These are phyloP conservation scores for Fusarium albosuccineum DNA, from an alignment of 2,329 filamentous ascomycete species.

Conservation along the genomic window DNA sequence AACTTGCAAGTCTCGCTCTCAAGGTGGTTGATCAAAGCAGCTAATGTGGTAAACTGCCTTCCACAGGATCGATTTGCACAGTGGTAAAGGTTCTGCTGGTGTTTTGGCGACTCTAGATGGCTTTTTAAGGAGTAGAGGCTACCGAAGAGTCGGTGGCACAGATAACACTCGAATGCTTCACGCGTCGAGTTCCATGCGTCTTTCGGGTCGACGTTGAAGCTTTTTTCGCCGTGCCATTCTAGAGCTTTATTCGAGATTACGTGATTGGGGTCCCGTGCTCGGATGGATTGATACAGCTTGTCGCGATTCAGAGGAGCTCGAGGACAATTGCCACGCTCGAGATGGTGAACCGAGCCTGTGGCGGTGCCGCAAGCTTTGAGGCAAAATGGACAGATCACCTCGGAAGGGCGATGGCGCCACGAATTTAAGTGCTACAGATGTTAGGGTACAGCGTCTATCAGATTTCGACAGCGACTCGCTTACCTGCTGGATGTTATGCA, in stretches of 20 bases:
- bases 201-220: conserved; percentile 53
- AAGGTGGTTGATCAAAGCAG: conserved; percentile 57
- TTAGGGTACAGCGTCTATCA: neutral
- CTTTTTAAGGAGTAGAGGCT: conserved; percentile 55
- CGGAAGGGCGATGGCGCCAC: conserved; percentile 53
- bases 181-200: conserved; percentile 59
- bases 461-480: rapidly evolving
- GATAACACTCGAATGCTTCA: conserved; percentile 39
- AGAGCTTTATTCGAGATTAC: conserved; percentile 65
- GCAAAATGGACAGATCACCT: conserved; percentile 67
- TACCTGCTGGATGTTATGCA: conserved; percentile 37
- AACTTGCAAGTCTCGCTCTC: conserved; percentile 59
- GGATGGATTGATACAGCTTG: conserved; percentile 61
- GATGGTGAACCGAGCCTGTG: conserved; percentile 66
- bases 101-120: conserved; percentile 65
- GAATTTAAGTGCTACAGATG: conserved; percentile 66
- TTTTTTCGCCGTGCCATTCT: conserved; percentile 55
- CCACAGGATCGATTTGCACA: conserved; percentile 54
- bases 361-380: conserved; percentile 59
- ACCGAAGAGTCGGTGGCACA: conserved; percentile 63
- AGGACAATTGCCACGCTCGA: conserved; percentile 68
- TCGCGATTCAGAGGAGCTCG: conserved; percentile 62
- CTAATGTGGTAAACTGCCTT: conserved; percentile 56
- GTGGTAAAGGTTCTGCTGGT: conserved; percentile 56
- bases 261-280: conserved; percentile 59